Conservation (phyloP, 805 yeast genomes). For the Schwanniomyces yamadae region DNA sequence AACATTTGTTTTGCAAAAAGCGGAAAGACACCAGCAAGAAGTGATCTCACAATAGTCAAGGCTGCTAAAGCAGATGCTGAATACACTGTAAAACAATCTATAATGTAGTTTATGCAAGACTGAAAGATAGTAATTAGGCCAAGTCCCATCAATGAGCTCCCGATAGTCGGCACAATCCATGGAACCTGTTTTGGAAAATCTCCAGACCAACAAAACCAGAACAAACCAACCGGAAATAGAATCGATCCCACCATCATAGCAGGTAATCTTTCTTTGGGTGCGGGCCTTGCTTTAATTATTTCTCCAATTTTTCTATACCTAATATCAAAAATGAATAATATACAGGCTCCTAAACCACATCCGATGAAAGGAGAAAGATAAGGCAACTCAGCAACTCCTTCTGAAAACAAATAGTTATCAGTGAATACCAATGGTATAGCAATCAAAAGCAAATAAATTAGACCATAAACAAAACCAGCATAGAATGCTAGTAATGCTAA, state of each 20-base stretch:
- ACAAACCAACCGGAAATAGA: conserved; percentile 71
- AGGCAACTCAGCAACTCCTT: conserved; percentile 26
- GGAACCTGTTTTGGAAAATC: conserved; percentile 67
- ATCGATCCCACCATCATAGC: conserved; percentile 75
- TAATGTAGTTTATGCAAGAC: conserved; percentile 57
- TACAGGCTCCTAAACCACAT: conserved; percentile 26
- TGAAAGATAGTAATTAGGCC: conserved; percentile 59
- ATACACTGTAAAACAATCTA: conserved; percentile 56
- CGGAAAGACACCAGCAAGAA: conserved; percentile 62
- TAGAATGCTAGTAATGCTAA: conserved; percentile 35
- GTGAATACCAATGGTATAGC: conserved; percentile 42
- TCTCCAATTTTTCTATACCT: conserved; percentile 24
- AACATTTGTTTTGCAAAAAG: conserved; percentile 56
- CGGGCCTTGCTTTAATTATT: conserved; percentile 50
- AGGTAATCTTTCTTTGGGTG: conserved; percentile 82
- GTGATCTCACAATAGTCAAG: conserved; percentile 57
- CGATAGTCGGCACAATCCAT: conserved; percentile 64
- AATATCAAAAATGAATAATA: conserved; percentile 22
- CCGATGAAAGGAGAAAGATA: conserved; percentile 36
- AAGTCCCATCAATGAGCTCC: conserved; percentile 40
- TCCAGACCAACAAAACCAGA: conserved; percentile 91
- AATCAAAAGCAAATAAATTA: conserved; percentile 37
- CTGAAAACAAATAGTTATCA: conserved; percentile 22
- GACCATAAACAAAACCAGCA: conserved; percentile 34
- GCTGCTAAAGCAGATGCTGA: conserved; percentile 69